These are phyloP conservation scores for Mikania micrantha DNA, from an alignment of 129 eudicot species.

Conservation along the genomic window DNA sequence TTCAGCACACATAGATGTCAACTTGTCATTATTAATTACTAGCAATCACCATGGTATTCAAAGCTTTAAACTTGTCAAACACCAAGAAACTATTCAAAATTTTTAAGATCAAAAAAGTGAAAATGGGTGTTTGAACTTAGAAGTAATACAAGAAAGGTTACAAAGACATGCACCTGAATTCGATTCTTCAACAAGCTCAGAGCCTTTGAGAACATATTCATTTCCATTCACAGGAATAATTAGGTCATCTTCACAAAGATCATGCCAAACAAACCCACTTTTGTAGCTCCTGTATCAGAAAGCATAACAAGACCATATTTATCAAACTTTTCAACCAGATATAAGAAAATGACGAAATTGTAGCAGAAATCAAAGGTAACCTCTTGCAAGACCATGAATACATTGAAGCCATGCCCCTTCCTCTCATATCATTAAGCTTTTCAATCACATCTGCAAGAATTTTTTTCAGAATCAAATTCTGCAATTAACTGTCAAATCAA, in stretches of 20 bases:
- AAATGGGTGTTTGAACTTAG: neutral
- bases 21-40: constrained; percentile 1
- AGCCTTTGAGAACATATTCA: constrained; percentile 95
- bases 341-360: neutral
- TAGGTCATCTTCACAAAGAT: constrained; percentile 83
- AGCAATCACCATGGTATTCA: neutral
- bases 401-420: constrained; percentile 94
- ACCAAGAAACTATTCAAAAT: neutral
- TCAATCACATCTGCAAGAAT: constrained; percentile 74
- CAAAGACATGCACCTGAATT: constrained; percentile 43
- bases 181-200: constrained; percentile 82
- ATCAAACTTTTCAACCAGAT: neutral
- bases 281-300: constrained; percentile 69
- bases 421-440: constrained; percentile 78
- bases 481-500: neutral
- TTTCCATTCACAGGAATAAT: constrained; percentile 89
- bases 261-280: constrained; percentile 96
- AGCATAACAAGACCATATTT: constrained; percentile 8
- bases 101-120: neutral
- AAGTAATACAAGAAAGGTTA: neutral
- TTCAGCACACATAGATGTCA: neutral
- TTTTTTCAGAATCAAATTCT: neutral
- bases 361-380: constrained; percentile 22
- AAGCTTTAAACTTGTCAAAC: constrained; percentile 12
- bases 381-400: constrained; percentile 99